These are phyloP conservation scores for Rozella allomycis DNA, from an alignment of 371 early-diverging fungal species.

Conservation along the genomic window DNA sequence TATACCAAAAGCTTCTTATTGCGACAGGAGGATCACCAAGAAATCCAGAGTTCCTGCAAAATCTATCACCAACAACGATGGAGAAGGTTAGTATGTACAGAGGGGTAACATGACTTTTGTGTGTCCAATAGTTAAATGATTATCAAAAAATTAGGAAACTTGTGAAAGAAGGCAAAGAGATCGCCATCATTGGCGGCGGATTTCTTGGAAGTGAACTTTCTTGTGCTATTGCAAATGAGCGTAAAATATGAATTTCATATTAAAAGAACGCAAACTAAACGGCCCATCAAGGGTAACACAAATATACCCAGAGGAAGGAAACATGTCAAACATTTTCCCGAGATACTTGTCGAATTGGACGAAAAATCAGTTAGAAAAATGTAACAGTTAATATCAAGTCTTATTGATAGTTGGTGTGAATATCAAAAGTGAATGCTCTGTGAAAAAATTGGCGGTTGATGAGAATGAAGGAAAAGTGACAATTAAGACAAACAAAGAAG, in stretches of 20 bases:
- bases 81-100: slow-evolving; percentile 37
- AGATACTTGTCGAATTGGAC: slow-evolving; percentile 46
- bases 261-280: slow-evolving; percentile 21
- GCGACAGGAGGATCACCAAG: slow-evolving; percentile 52
- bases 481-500: slow-evolving; percentile 1
- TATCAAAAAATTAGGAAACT: slow-evolving; percentile 24
- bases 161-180: slow-evolving; percentile 21
- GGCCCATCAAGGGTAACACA: slow-evolving; percentile 40
- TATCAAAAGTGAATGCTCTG: slow-evolving; percentile 22
- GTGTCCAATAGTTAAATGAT: slow-evolving; percentile 13
- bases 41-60: slow-evolving; percentile 3
- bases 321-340: slow-evolving; percentile 49
- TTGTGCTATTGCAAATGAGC: slow-evolving; percentile 35
- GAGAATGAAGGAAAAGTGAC: slow-evolving; percentile 14
- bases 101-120: too few species aligned
- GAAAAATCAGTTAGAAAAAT: slow-evolving; percentile 27
- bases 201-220: slow-evolving; percentile 52
- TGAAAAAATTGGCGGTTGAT: slow-evolving; percentile 14
- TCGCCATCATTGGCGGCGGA: slow-evolving; percentile 50
- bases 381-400: slow-evolving; percentile 4
- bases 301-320: slow-evolving; percentile 46
- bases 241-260: slow-evolving; percentile 6
- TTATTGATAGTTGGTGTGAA: slow-evolving; percentile 25
- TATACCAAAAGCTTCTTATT: slow-evolving; percentile 42
- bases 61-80: slow-evolving; percentile 5